These are phyloP conservation scores for Elongisporangium anandrum DNA, from an alignment of 352 stramenopile genomes.

Conservation along the genomic window DNA sequence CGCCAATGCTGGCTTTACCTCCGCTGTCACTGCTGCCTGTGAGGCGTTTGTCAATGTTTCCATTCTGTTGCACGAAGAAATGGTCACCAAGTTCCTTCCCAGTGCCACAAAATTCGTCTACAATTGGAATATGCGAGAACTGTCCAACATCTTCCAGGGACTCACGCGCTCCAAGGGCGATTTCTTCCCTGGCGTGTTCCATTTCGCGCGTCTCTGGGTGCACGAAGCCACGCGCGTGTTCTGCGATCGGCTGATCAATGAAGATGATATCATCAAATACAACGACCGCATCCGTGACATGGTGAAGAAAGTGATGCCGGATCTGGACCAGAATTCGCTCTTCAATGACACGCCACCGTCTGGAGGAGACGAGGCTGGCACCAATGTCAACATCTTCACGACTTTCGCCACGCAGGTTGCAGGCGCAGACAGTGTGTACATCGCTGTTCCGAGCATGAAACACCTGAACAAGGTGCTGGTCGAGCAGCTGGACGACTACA, in stretches of 20 bases:
- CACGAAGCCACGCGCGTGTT: constrained; percentile 98
- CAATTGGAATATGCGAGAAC: constrained; percentile 98
- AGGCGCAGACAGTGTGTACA: constrained; percentile 67
- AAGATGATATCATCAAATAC: constrained; percentile 93
- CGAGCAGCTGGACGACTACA: constrained; percentile 95
- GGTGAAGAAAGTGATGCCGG: constrained; percentile 89
- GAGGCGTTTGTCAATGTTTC: constrained; percentile 90
- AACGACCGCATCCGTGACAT: constrained; percentile 90
- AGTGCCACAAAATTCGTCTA: constrained; percentile 98
- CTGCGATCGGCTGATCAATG: constrained; percentile 94
- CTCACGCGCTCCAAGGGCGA: constrained; percentile 90
- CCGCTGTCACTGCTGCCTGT: constrained; percentile 53
- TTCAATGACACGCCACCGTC: constrained; percentile 64
- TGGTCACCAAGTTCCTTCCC: constrained; percentile 93
- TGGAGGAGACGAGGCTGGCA: constrained; percentile 17
- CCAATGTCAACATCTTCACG: constrained; percentile 92
- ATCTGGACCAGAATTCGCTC: constrained; percentile 79
- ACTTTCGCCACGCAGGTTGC: constrained; percentile 87
- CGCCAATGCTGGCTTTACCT: constrained; percentile 72
- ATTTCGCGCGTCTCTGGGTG: constrained; percentile 91
- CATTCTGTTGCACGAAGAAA: constrained; percentile 90
- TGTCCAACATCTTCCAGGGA: constrained; percentile 96
- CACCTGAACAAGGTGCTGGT: constrained; percentile 88
- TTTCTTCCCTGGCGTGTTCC: constrained; percentile 86
- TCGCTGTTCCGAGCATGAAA: constrained; percentile 76